Percentiles rank a stretch among this genome's conserved stretches.
These are phyloP conservation scores for Hanseniaspora mollemarum DNA, from an alignment of 805 yeast species.

Conservation along the genomic window DNA sequence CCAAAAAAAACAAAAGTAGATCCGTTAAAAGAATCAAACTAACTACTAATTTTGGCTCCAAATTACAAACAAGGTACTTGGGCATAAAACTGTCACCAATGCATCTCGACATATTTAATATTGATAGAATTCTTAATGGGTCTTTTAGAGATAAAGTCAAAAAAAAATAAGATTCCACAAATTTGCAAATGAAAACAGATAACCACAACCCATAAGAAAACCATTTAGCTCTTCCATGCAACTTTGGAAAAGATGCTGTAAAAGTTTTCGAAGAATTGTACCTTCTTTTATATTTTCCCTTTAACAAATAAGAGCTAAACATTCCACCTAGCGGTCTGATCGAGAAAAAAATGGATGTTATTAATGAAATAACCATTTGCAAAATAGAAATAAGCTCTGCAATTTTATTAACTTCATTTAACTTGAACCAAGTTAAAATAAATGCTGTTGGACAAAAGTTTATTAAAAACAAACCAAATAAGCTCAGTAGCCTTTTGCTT, in stretches of 20 bases:
- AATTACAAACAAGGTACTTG: slow-evolving; percentile 38
- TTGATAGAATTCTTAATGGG: slow-evolving; percentile 57
- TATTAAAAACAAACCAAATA: slow-evolving; percentile 35
- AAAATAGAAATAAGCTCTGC: slow-evolving; percentile 38
- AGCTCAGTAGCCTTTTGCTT: slow-evolving; percentile 35
- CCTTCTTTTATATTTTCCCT: slow-evolving; percentile 31
- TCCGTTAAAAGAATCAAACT: slow-evolving; percentile 48
- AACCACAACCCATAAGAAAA: slow-evolving; percentile 63
- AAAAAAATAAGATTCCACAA: slow-evolving; percentile 67
- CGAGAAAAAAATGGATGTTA: slow-evolving; percentile 47
- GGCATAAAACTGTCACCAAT: slow-evolving; percentile 38
- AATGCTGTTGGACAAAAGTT: slow-evolving; percentile 44
- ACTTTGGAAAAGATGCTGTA: slow-evolving; percentile 45
- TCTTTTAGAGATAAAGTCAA: slow-evolving; percentile 60
- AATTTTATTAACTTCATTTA: slow-evolving; percentile 26
- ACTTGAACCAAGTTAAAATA: slow-evolving; percentile 33
- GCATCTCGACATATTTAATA: slow-evolving; percentile 46
- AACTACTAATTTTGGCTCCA: slow-evolving; percentile 49
- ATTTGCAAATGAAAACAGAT: slow-evolving; percentile 55
- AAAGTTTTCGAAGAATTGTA: slow-evolving; percentile 46
- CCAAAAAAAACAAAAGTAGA: slow-evolving; percentile 59
- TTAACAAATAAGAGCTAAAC: slow-evolving; percentile 35
- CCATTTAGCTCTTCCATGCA: slow-evolving; percentile 43
- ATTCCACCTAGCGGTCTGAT: slow-evolving; percentile 50
- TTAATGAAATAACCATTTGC: slow-evolving; percentile 46